phyloP scores from a whole-genome alignment of 345 rosid genomes.

The Erysimum cheiranthoides region DNA sequence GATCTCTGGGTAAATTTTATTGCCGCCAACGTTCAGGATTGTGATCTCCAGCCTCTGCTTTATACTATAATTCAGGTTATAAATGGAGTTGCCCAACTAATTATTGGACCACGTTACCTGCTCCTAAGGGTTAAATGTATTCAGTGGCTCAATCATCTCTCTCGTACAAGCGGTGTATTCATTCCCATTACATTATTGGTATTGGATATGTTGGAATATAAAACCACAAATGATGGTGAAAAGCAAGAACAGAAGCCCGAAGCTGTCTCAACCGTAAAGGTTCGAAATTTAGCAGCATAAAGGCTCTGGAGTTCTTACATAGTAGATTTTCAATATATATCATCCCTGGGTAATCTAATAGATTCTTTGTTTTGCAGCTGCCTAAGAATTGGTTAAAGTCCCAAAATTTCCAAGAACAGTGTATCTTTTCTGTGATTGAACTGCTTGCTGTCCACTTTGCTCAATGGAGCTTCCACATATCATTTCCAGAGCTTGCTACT shows the following conservation, averaged over 20 bases:
- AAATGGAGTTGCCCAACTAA: constrained; percentile 75
- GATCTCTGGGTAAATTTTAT: constrained; percentile 90
- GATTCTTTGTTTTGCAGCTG: constrained; percentile 53
- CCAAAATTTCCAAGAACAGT: constrained; percentile 72
- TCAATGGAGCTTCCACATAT: constrained; percentile 88
- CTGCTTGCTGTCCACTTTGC: constrained; percentile 78
- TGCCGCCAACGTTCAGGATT: constrained; percentile 57
- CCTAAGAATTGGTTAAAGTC: constrained; percentile 96
- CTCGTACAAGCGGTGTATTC: constrained; percentile 72
- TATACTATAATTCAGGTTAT: constrained; percentile 70
- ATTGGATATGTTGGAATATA: constrained; percentile 83
- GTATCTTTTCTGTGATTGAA: constrained; percentile 69
- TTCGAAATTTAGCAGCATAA: constrained; percentile 37
- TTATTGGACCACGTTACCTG: constrained; percentile 90
- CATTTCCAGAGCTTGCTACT: constrained; percentile 92
- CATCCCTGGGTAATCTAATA: constrained; percentile 17
- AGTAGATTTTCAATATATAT: constrained; percentile 10
- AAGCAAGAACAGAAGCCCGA: constrained; percentile 61
- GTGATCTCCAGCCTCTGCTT: constrained; percentile 74
- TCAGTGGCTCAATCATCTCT: constrained; percentile 84
- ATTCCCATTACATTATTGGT: constrained; percentile 73
- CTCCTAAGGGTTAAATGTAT: constrained; percentile 83
- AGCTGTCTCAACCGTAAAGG: constrained; percentile 72
- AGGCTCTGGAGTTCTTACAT: background rate
- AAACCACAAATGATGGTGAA: constrained; percentile 59